These are phyloP conservation scores for Penicillium verhagenii DNA, from an alignment of 495 filamentous ascomycete genomes.

Conservation along the genomic window DNA sequence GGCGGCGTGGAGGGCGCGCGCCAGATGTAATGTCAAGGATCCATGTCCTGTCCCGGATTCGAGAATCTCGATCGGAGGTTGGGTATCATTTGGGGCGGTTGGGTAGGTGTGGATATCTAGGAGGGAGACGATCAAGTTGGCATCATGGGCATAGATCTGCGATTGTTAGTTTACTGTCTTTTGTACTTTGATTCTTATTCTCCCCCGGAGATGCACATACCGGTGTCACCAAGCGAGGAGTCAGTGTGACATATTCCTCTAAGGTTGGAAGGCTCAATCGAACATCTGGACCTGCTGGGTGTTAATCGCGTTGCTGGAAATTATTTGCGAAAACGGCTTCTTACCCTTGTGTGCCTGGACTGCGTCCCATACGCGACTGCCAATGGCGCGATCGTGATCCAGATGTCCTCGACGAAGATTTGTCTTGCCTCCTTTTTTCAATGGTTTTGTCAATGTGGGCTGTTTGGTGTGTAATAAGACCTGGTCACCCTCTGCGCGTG, in stretches of 20 bases:
- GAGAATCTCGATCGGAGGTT: slow-evolving; percentile 60
- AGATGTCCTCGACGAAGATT: slow-evolving; percentile 52
- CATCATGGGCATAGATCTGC: slow-evolving; percentile 74
- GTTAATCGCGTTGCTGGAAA: slow-evolving; percentile 3
- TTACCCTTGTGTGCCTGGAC: slow-evolving; percentile 51
- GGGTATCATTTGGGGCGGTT: slow-evolving; percentile 27
- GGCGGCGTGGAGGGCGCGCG: slow-evolving; percentile 72
- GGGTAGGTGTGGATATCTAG: slow-evolving; percentile 66
- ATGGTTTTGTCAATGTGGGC: slow-evolving; percentile 50
- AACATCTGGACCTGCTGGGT: slow-evolving; percentile 39
- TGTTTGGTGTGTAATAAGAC: slow-evolving; percentile 53
- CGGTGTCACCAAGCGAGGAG: slow-evolving; percentile 67
- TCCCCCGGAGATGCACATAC: slow-evolving; percentile 42
- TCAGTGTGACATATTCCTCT: slow-evolving; percentile 66
- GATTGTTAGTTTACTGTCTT: slow-evolving; percentile 17
- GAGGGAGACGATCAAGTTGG: slow-evolving; percentile 67
- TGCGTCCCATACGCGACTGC: slow-evolving; percentile 53
- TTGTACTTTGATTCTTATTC: neutral
- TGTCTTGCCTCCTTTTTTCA: slow-evolving; percentile 44
- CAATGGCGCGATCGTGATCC: slow-evolving; percentile 62
- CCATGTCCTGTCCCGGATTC: slow-evolving; percentile 83
- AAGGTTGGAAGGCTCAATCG: slow-evolving; percentile 63
- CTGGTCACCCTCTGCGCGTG: slow-evolving; percentile 55
- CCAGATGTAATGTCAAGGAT: slow-evolving; percentile 68
- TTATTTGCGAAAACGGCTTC: neutral